A percentile compares a stretch with the other conserved stretches of the same genome.
These are phyloP conservation scores for Kodamaea hsintzibuensis DNA, from an alignment of 805 yeast genomes.

Conservation along the genomic window DNA sequence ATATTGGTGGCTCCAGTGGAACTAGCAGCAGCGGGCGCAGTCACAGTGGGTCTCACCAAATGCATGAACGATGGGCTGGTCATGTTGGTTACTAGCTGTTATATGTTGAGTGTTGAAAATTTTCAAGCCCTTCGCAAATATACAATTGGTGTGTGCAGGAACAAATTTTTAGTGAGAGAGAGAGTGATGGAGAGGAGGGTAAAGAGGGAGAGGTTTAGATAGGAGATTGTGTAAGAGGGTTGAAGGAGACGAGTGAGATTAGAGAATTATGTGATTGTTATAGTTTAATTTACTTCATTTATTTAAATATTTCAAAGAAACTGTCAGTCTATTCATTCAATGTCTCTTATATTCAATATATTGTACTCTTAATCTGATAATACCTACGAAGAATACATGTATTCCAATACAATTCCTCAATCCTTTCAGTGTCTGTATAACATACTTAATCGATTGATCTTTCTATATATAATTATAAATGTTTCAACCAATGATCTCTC, in stretches of 20 bases:
- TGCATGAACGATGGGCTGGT: constrained; percentile 37
- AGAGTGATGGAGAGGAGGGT: neutral
- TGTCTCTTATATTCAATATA: no score
- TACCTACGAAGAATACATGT: no score
- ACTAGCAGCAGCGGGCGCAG: constrained; percentile 47
- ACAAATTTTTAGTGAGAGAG: neutral
- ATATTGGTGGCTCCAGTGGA: constrained; percentile 53
- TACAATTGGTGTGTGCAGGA: neutral
- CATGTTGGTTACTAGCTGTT: constrained; percentile 16
- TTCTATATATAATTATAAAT: no score
- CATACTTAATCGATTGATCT: no score
- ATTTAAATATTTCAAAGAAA: no score
- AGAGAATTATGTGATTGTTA: no score
- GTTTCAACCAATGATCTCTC: no score
- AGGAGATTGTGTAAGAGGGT: neutral
- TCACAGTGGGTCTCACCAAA: constrained; percentile 50
- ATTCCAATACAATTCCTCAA: no score
- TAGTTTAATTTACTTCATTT: no score
- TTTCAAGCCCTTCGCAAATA: neutral
- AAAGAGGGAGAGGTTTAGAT: neutral
- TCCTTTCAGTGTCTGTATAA: no score
- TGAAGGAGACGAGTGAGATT: neutral
- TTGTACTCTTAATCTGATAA: no score
- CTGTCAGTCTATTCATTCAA: no score
- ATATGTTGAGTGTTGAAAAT: constrained; percentile 6